Evolutionary conservation across 768 basidiomycete genomes (phyloP), one percentile per base, ranked within the genome.

Genomic region (Candolleomyces aberdarensis): DNA sequence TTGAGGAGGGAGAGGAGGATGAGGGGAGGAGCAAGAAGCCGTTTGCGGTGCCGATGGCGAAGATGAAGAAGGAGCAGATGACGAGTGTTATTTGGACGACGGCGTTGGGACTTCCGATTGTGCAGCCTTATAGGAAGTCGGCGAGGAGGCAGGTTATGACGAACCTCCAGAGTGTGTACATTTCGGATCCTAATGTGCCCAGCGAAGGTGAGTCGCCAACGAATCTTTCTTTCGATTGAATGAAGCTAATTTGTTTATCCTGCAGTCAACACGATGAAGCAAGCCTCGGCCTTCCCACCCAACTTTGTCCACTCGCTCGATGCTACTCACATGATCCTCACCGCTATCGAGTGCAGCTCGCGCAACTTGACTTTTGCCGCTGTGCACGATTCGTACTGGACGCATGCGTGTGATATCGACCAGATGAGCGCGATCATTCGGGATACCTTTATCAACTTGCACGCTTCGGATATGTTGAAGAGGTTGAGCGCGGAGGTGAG

Each of bases 361-460:
- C 84, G 83, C 67, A 81, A 79, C 41, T 69, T 99, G 65, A 87
- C 88, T 0, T 98, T 98, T 72, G 96, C 96, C 0, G 92, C 94
- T 0, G 97, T 99, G 11, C 97, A 99, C 70, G 97, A 99, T 70
- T 98, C 97, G 0, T 99, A 98, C 75, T 99, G 97, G 97, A 98
- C 96, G 3, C 97, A 99, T 70, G 90, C 97, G 0, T 84, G 77
- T 49, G 84, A 82, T 64, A 89, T 98, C 57, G 92, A 97, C 74
- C 76, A 85, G 56, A 96, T 98, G 94, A 91, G 93, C 0, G 80
- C 78, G 51, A 81, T 91, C 66, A 96, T 98, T 67, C 89, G 96
- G 31, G 91, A 96, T 48, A 94, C 92, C 0, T 99, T 99, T 73
- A 91, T 98, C 60, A 86, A 89, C 0, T 81, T 98, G 15, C 96